Percentiles rank a stretch among this genome's conserved stretches.
phyloP scores from a whole-genome alignment of 345 rosid genomes.

The Punica granatum region DNA sequence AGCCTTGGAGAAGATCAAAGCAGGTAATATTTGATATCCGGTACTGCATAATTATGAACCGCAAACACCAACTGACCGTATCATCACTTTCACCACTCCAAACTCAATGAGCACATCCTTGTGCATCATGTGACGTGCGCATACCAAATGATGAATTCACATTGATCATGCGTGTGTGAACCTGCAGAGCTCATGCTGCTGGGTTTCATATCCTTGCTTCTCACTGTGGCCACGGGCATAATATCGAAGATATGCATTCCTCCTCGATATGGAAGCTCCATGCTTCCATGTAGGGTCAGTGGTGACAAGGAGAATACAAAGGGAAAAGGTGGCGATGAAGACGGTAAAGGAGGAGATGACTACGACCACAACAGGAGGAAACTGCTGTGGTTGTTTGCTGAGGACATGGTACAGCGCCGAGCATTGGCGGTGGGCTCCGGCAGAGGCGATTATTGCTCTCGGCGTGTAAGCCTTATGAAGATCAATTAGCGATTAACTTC shows the following conservation, averaged over 20 bases:
- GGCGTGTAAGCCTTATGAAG: conserved; percentile 6
- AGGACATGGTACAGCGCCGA: conserved; percentile 25
- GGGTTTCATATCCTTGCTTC: conserved; percentile 53
- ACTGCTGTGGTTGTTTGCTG: conserved; percentile 21
- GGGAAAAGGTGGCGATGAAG: not conserved
- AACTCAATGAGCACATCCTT: too few species aligned
- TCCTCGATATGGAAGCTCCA: conserved; percentile 20
- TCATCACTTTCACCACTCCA: too few species aligned
- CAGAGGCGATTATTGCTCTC: conserved; percentile 23
- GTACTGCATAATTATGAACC: too few species aligned
- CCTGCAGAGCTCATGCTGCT: conserved; percentile 53
- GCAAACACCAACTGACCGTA: too few species aligned
- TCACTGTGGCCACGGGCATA: conserved; percentile 34
- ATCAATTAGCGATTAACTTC: too few species aligned
- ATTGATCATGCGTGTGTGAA: not conserved
- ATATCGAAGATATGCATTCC: conserved; percentile 43
- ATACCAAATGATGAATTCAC: not conserved
- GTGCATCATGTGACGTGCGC: too few species aligned
- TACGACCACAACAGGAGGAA: conserved; percentile 19
- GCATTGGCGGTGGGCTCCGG: conserved; percentile 21
- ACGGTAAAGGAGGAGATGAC: not conserved
- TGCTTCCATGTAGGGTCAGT: conserved; percentile 48
- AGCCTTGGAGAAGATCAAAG: conserved; percentile 59
- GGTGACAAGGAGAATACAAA: not conserved
- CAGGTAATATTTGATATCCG: conserved; percentile 16